Conservation (phyloP, 2,329 filamentous ascomycete species). For the Coniosporium tulheliwenetii region DNA sequence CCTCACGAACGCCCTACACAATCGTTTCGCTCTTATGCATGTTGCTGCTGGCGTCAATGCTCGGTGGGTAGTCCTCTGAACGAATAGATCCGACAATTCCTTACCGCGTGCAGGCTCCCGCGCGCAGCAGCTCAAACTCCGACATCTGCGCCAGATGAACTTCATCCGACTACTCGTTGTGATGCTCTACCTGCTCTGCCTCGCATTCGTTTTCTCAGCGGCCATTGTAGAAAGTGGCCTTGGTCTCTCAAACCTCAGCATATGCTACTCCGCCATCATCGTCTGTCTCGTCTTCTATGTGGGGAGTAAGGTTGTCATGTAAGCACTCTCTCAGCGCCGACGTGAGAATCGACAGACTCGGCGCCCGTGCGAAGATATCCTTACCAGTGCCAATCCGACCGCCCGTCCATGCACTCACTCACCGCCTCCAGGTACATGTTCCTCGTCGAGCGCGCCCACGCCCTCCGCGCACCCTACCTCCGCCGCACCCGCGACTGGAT, state of each 20-base stretch:
- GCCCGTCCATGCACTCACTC: neutral
- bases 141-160: conserved; percentile 9
- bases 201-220: conserved; percentile 18
- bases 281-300: conserved; percentile 23
- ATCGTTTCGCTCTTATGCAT: conserved; percentile 12
- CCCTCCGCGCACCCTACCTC: conserved; percentile 17
- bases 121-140: conserved; percentile 7
- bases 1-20: neutral
- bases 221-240: conserved; percentile 17
- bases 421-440: conserved; percentile 16
- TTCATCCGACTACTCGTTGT: conserved; percentile 18
- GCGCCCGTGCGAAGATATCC: conserved; percentile 1
- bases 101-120: conserved; percentile 11
- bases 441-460: conserved; percentile 24
- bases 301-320: conserved; percentile 15
- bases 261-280: conserved; percentile 18
- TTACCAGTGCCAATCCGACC: neutral
- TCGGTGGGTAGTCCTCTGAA: conserved; percentile 8
- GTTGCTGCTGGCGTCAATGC: conserved; percentile 11
- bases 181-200: conserved; percentile 17
- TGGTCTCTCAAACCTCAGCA: conserved; percentile 9
- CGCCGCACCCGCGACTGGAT: conserved; percentile 16
- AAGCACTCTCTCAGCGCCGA: too few relatives aligned
- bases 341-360: too few relatives aligned
- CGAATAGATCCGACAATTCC: neutral